Evolutionary conservation across 176 grass and related monocot genomes (phyloP), one percentile per base, ranked within the genome.

Genomic region (Cenchrus americanus): DNA sequence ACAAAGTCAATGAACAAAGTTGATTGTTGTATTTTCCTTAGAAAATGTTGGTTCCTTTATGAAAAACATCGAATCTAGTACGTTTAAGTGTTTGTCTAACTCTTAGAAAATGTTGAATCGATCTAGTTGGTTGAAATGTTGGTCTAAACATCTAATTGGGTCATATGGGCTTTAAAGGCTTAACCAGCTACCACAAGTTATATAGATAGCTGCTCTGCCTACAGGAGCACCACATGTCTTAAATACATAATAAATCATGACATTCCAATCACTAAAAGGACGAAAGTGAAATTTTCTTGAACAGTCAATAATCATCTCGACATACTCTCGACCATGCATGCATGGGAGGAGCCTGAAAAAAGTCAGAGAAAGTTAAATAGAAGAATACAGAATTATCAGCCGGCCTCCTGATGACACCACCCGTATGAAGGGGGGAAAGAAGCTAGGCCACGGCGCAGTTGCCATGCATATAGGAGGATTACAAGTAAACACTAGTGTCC

Each of bases 321-420:
- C 7, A 9, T 40, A 23, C 43, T 52, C 42, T 41, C 13, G 3
- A 41, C 23, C 80, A 73, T 37, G 80, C 69, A 51, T 40, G 24
- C 80, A 41, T 50, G 69, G 34, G 34, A 37, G 18, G 7, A 64
- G 44, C 8, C 32, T 9, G 6, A 52, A 17, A 53, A 34, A 40
- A 63, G 22, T 37, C 4, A 12, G 8, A 10, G 42, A 75, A 64
- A 10, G 0, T 19, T 11, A 1, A 26, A 44, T 50, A 66, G 64
- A 55, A 10, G 4, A 51, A 43, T 19, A 42, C 54, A 9, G 1
- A 37, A 37, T 37, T 4, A 37, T 37, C 8, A 26, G 30, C n/a
- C n/a, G 15, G 14, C 61, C 48, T 76, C 32, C 80, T 27, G 21
- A 19, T 26, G 41, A 70, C 54, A 82, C 43, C 54, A 82, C 10